phyloP scores from a whole-genome alignment of 2,329 filamentous ascomycete species.

The Amesomyces nigricolor region DNA sequence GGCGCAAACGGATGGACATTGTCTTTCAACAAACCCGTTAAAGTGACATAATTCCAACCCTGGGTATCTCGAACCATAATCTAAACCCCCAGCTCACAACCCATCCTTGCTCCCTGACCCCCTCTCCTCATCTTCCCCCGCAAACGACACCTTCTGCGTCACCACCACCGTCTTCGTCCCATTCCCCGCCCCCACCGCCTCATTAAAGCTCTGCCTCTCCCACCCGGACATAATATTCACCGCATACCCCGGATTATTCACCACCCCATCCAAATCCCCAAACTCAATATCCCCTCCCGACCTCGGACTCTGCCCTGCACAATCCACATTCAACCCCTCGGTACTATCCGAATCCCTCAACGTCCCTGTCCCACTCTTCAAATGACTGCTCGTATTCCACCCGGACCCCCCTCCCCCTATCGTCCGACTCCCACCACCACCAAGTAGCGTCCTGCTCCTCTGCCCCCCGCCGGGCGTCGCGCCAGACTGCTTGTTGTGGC shows the following conservation, averaged over 20 bases:
- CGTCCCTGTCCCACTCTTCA: neutral
- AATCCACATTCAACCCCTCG: conserved; percentile 6
- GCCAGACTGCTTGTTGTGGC: neutral
- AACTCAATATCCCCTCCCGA: conserved; percentile 12
- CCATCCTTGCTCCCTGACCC: neutral
- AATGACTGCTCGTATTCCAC: neutral
- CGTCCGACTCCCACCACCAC: neutral
- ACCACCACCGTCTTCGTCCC: conserved; percentile 14
- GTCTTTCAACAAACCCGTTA: no score
- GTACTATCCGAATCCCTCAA: conserved; percentile 14
- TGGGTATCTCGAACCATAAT: conserved; percentile 3
- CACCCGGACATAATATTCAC: conserved; percentile 17
- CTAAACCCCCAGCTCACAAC: neutral
- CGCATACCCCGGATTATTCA: conserved; percentile 1
- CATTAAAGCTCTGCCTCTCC: neutral
- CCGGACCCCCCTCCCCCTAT: neutral
- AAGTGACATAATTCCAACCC: neutral
- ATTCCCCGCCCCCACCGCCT: neutral
- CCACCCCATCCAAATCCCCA: conserved; percentile 5
- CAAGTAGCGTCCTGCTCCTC: neutral
- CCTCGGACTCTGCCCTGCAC: neutral
- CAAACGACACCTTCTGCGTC: conserved; percentile 14
- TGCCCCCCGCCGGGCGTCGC: neutral
- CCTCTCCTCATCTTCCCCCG: neutral
- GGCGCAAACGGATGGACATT: no score